A percentile compares a stretch with the other conserved stretches of the same genome.
Evolutionary conservation across 2,329 filamentous ascomycete species (phyloP).

Genomic region (Fusarium subtropicale): DNA sequence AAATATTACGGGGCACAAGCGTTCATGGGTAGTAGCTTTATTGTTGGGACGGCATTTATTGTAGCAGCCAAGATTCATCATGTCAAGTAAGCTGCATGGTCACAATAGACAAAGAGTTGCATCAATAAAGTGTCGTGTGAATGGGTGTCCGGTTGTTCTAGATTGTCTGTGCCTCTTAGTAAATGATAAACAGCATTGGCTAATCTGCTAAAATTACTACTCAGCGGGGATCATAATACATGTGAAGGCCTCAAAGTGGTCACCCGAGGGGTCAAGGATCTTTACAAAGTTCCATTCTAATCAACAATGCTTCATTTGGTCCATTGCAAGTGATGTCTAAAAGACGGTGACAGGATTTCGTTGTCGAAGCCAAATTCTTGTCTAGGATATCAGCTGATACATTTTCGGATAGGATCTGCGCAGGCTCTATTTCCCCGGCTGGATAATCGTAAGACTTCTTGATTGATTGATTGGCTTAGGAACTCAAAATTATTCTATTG

Average conservation of each 20-base stretch:
- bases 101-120: not conserved
- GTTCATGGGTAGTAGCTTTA: constrained; percentile 54
- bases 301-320: not conserved
- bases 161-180: too few species aligned
- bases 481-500: too few species aligned
- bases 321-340: not conserved
- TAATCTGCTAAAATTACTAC: too few species aligned
- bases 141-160: too few species aligned
- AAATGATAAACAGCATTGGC: too few species aligned
- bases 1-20: constrained; percentile 60
- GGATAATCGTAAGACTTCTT: not conserved
- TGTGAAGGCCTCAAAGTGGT: too few species aligned
- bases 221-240: too few species aligned
- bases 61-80: not conserved
- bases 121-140: too few species aligned
- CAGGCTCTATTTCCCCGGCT: not conserved
- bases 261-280: too few species aligned
- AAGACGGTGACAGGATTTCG: not conserved
- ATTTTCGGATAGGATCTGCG: too few species aligned
- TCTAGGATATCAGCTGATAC: not conserved
- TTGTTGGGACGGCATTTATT: constrained; percentile 1
- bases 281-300: too few species aligned
- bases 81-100: not conserved
- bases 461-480: too few species aligned
- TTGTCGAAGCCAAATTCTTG: not conserved